Evolutionary conservation across 1,284 basidiomycete species (phyloP), one percentile per base, ranked within the genome.

Genomic region (Porodaedalea pini): DNA sequence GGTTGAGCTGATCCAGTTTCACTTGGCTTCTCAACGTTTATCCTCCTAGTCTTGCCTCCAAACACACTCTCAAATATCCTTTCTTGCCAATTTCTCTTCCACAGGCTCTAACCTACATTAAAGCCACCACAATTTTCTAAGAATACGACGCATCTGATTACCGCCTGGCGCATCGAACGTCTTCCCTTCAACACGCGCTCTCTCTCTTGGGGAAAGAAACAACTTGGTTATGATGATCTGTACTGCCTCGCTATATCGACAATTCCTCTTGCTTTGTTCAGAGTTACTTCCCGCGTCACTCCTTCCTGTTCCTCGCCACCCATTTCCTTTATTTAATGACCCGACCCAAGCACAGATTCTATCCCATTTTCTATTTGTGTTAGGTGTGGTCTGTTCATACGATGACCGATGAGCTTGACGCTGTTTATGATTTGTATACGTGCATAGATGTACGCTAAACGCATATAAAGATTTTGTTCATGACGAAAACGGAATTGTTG

Each of bases 1-100:
- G 59, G 37, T 60, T 60, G 55, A 52, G 13, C 29, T 23, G 41
- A 29, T 37, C 29, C 19, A 15, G 10, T 44, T 44, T 44, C 17
- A 6, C 17, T 19, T 44, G 6, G 7, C 13, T 44, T 44, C 17
- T n/a, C 15, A n/a, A 10, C 41, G 17, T 23, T n/a, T n/a, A 37
- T 37, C 8, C 36, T 37, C 36, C 10, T 37, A 37, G n/a, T 37
- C 10, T 8, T 8, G 10, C 36, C 36, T 8, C n/a, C 36, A 8
- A 8, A 8, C 36, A 37, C 8, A n/a, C 36, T 8, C 36, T 37
- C 36, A n/a, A 37, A 8, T 8, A 8, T 8, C 36, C 36, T 37
- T 37, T 37, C 36, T 37, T 37, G n/a, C n/a, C 36, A 37, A 8
- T n/a, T n/a, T 37, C 36, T 37, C 36, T 37, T 37, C 36, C 36